Evolutionary conservation across 2,329 filamentous ascomycete species (phyloP).

Genomic region (Penicillium polonicum): DNA sequence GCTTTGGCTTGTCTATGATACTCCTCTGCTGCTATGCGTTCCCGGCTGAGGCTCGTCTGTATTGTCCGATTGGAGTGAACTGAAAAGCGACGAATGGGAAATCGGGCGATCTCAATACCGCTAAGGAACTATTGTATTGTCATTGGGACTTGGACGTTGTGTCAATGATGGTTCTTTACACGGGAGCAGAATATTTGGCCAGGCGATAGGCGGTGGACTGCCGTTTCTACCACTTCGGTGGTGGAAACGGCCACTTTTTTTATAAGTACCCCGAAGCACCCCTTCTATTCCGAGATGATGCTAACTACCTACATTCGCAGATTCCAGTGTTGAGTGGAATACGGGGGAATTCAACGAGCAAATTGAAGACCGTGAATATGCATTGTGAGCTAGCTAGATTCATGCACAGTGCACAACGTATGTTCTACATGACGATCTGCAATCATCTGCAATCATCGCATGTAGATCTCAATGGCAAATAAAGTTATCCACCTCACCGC

Average conservation of each 20-base stretch:
- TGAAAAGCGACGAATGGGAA: constrained; percentile 19
- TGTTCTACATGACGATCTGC: background rate
- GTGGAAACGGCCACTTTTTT: constrained; percentile 35
- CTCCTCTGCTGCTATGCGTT: constrained; percentile 22
- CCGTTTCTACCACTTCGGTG: constrained; percentile 28
- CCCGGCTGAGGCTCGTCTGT: background rate
- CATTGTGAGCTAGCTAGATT: background rate
- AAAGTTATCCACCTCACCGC: background rate
- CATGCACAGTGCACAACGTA: background rate
- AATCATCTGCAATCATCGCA: background rate
- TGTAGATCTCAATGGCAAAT: too few species aligned
- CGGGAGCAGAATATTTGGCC: constrained; percentile 17
- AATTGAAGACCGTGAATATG: background rate
- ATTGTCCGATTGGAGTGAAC: constrained; percentile 12
- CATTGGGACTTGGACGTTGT: constrained; percentile 10
- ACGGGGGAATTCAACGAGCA: background rate
- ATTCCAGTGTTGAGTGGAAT: background rate
- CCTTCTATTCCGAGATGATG: background rate
- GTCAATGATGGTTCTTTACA: constrained; percentile 8
- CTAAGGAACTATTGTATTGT: constrained; percentile 11
- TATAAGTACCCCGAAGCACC: constrained; percentile 36
- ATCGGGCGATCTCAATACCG: constrained; percentile 8
- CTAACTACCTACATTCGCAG: constrained; percentile 36
- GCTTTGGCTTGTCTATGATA: constrained; percentile 77
- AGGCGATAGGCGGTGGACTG: constrained; percentile 21